phyloP scores from a whole-genome alignment of 805 yeast genomes.

The Komagataella phaffii region DNA sequence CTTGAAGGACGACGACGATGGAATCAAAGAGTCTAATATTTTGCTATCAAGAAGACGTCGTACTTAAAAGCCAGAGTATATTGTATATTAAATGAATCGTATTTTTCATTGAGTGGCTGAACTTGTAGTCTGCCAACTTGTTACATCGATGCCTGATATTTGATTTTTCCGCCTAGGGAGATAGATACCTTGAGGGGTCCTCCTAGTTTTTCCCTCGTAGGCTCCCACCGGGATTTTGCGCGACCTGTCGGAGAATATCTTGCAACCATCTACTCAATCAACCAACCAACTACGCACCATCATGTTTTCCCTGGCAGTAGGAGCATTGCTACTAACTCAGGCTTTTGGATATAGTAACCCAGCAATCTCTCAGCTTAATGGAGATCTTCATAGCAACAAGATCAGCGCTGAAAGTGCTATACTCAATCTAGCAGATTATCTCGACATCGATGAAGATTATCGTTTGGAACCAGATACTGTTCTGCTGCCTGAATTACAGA shows the following conservation, averaged over 20 bases:
- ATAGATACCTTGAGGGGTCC: not conserved
- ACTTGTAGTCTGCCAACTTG: not conserved
- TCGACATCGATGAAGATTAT: constrained; percentile 16
- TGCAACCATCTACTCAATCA: not conserved
- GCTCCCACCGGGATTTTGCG: not conserved
- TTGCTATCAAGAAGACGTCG: not conserved
- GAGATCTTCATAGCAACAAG: not conserved
- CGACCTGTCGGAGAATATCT: not conserved
- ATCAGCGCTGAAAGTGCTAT: constrained; percentile 12
- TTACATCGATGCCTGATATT: too few species aligned
- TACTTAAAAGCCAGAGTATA: too few species aligned
- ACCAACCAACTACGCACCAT: not conserved
- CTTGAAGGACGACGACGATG: not conserved
- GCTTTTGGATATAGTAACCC: not conserved
- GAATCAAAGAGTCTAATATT: not conserved
- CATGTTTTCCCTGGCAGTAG: not conserved
- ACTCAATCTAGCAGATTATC: constrained; percentile 22
- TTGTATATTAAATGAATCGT: not conserved
- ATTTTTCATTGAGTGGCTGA: not conserved
- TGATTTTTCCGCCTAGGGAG: not conserved
- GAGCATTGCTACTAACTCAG: not conserved
- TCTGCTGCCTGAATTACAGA: not conserved
- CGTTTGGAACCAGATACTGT: constrained; percentile 8
- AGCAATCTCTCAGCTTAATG: not conserved
- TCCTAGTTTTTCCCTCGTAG: not conserved